phyloP scores from a whole-genome alignment of 768 basidiomycete species.

The Boletus vermiculosoides region DNA sequence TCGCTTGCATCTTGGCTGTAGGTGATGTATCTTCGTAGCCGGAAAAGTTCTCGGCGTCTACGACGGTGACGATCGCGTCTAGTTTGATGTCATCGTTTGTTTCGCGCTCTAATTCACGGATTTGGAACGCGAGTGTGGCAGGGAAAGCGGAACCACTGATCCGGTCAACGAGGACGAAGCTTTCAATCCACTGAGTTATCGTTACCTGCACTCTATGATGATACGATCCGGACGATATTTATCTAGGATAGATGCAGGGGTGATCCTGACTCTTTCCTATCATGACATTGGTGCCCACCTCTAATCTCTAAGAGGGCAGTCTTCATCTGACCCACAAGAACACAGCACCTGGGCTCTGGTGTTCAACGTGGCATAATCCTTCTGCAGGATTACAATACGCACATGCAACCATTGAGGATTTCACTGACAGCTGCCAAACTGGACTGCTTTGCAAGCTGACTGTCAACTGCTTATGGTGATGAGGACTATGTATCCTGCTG shows the following conservation, averaged over 20 bases:
- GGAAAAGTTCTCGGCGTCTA: slow-evolving; percentile 87
- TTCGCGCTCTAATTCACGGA: slow-evolving; percentile 83
- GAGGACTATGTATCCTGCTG: background rate
- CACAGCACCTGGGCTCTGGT: slow-evolving; percentile 67
- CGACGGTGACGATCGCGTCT: slow-evolving; percentile 88
- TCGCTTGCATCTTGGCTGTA: slow-evolving; percentile 93
- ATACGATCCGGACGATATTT: slow-evolving; percentile 86
- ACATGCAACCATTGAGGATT: slow-evolving; percentile 97
- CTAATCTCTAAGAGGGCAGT: slow-evolving; percentile 85
- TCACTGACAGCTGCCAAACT: slow-evolving; percentile 86
- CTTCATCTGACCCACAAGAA: slow-evolving; percentile 94
- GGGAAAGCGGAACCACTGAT: slow-evolving; percentile 90
- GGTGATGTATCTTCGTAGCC: slow-evolving; percentile 93
- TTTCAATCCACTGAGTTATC: background rate
- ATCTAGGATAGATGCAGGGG: slow-evolving; percentile 44
- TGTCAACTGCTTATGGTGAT: slow-evolving; percentile 64
- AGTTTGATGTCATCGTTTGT: slow-evolving; percentile 73
- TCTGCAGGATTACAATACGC: slow-evolving; percentile 14
- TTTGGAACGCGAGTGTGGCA: slow-evolving; percentile 92
- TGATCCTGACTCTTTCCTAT: background rate
- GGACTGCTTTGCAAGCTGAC: slow-evolving; percentile 83
- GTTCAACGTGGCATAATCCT: background rate
- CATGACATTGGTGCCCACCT: slow-evolving; percentile 41
- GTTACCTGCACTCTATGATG: slow-evolving; percentile 92
- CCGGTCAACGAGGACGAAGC: slow-evolving; percentile 1